Base-by-base conservation (phyloP, 202 grass and related monocot species). In the Carex arenaria region DNA sequence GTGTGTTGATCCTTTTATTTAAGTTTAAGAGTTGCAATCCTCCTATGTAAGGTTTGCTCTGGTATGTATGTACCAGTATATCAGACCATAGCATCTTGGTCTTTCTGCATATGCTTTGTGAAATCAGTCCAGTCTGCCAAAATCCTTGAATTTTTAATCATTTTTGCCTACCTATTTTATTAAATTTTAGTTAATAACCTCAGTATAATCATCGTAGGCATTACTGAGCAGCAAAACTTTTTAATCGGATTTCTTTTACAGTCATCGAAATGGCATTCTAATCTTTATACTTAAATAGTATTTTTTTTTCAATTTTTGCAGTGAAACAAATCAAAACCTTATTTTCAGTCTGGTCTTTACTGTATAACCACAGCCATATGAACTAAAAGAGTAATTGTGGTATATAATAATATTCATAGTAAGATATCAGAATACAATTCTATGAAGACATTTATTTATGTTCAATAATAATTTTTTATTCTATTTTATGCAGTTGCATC, bases 401-500 rank as follows among this genome's bases (percentile, higher is more conserved):
- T 72, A 70, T 45, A 20, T 45, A 45, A 43, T 45, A 22, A 70
- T 70, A 18, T 70, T 70, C 10, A 7, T 18, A 43, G 18, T 43
- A 20, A 20, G 34, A 70, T 45, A 22, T 45, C 67, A 71, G n/a
- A 45, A 9, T 71, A 47, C 38, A 6, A 12, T 23, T 47, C n/a
- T 71, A 26, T 56, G 72, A 32, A 1, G 51, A 31, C 32, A 57
- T 56, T 3, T 57, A 67, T 57, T 38, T 55, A 9, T 0, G 23
- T 51, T 49, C 20, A 64, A 18, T 81, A 66, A 31, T 49, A 9
- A 47, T 8, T 57, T 54, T 82, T 36, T 3, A n/a, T 66, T 38
- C 19, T 45, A 38, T 70, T 64, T 31, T 76, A 66, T 81, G 62
- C 84, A 98, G 95, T 45, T 93, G 83, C 79, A 82, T 82, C 79